Percentiles rank a stretch among this genome's conserved stretches.
Evolutionary conservation across 1,284 basidiomycete genomes (phyloP).

Genomic region (Kwoniella shivajii): DNA sequence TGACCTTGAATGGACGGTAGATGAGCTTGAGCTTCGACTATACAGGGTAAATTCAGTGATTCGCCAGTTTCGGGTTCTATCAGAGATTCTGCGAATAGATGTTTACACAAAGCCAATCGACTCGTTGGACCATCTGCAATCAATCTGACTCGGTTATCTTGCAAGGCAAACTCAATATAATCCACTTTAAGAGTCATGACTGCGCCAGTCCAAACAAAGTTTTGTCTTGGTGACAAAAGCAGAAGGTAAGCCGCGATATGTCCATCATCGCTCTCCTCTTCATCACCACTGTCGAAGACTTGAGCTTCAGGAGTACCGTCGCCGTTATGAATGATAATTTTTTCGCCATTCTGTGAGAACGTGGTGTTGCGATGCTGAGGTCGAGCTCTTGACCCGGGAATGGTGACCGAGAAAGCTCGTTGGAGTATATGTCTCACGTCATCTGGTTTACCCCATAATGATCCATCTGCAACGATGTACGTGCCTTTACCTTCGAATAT

Average conservation of each 20-base stretch:
- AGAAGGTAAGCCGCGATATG: conserved; percentile 69
- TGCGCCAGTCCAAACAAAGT: conserved; percentile 90
- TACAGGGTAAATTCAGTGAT: conserved; percentile 57
- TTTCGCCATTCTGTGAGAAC: conserved; percentile 54
- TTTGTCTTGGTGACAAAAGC: conserved; percentile 78
- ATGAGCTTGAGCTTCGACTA: conserved; percentile 88
- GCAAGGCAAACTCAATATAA: conserved; percentile 73
- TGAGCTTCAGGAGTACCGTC: conserved; percentile 60
- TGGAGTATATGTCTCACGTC: conserved; percentile 78
- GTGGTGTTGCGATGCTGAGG: conserved; percentile 10
- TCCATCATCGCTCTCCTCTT: conserved; percentile 53
- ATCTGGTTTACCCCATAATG: conserved; percentile 80
- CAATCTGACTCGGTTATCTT: conserved; percentile 79
- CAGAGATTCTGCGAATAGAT: conserved; percentile 72
- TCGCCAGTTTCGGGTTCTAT: conserved; percentile 47
- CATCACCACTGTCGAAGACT: conserved; percentile 55
- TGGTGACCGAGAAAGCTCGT: conserved; percentile 68
- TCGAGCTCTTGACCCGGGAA: conserved; percentile 20
- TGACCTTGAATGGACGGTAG: conserved; percentile 86
- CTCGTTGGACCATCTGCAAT: conserved; percentile 84
- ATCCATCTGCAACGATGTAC: conserved; percentile 87
- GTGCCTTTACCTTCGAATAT: conserved; percentile 85
- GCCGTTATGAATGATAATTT: neutral
- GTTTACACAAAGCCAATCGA: conserved; percentile 75
- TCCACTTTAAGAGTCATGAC: conserved; percentile 71